These are phyloP conservation scores for Coniochaeta pulveracea DNA, from an alignment of 2,329 filamentous ascomycete genomes.

Conservation along the genomic window DNA sequence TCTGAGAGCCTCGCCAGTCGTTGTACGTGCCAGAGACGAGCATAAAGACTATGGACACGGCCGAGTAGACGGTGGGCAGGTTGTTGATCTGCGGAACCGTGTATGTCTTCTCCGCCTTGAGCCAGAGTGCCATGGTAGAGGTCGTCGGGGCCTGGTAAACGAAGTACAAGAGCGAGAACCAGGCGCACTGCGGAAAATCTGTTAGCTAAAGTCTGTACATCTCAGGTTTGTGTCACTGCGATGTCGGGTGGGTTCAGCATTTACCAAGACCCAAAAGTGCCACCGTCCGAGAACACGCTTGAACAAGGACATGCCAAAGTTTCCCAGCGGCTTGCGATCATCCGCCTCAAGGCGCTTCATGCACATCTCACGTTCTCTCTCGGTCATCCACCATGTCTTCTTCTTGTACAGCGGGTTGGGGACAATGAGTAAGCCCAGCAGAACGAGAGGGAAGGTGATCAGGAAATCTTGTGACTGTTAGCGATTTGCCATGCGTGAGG, in stretches of 20 bases:
- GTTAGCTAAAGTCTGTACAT: background rate
- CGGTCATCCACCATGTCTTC: constrained; percentile 19
- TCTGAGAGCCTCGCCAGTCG: constrained; percentile 10
- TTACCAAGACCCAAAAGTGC: constrained; percentile 11
- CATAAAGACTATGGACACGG: constrained; percentile 17
- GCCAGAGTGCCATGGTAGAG: constrained; percentile 12
- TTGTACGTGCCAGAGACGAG: constrained; percentile 11
- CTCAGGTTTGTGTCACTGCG: background rate
- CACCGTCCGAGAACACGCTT: constrained; percentile 11
- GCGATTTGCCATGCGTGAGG: background rate
- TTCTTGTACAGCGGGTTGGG: constrained; percentile 15
- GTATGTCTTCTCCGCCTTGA: constrained; percentile 10
- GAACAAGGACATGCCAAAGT: constrained; percentile 9
- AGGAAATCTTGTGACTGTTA: constrained; percentile 8
- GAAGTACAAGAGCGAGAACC: constrained; percentile 13
- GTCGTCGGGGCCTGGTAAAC: constrained; percentile 12
- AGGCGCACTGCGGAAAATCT: constrained; percentile 7
- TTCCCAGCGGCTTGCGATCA: constrained; percentile 10
- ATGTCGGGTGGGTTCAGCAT: background rate
- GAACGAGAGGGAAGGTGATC: constrained; percentile 10
- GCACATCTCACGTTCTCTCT: constrained; percentile 17
- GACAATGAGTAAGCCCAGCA: constrained; percentile 10
- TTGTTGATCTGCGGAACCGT: constrained; percentile 12
- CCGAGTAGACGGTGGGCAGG: constrained; percentile 15
- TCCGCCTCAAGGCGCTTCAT: constrained; percentile 16